phyloP scores from a whole-genome alignment of 306 rosid genomes.

The Cotoneaster glaucophyllus region DNA sequence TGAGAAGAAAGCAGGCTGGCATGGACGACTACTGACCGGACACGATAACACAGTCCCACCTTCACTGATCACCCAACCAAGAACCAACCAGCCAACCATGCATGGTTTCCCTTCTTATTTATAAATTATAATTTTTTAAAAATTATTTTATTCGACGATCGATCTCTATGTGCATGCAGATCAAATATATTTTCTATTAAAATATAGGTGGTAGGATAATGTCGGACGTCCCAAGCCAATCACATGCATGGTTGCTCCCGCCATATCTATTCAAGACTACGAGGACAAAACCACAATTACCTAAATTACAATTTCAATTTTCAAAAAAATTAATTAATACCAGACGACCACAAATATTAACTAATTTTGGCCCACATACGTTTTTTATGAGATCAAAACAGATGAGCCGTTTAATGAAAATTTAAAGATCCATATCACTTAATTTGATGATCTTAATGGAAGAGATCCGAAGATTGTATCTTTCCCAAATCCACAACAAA shows the following conservation, averaged over 20 bases:
- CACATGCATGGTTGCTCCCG: background rate
- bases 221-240: conserved; percentile 6
- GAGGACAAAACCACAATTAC: background rate
- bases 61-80: background rate
- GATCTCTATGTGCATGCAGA: background rate
- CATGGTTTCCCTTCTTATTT: background rate
- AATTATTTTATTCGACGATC: background rate
- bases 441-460: accelerated
- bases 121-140: no score
- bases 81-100: background rate
- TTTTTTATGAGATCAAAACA: no score
- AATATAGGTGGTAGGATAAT: background rate
- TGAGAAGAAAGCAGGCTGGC: background rate
- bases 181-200: background rate
- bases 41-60: background rate
- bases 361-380: no score
- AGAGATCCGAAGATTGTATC: no score
- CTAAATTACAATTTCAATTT: background rate
- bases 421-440: no score
- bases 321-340: no score
- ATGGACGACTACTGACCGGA: background rate
- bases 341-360: no score
- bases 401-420: accelerated
- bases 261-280: background rate
- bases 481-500: background rate